phyloP scores from a whole-genome alignment of 257 asterid genomes.

The Salvia miltiorrhiza region DNA sequence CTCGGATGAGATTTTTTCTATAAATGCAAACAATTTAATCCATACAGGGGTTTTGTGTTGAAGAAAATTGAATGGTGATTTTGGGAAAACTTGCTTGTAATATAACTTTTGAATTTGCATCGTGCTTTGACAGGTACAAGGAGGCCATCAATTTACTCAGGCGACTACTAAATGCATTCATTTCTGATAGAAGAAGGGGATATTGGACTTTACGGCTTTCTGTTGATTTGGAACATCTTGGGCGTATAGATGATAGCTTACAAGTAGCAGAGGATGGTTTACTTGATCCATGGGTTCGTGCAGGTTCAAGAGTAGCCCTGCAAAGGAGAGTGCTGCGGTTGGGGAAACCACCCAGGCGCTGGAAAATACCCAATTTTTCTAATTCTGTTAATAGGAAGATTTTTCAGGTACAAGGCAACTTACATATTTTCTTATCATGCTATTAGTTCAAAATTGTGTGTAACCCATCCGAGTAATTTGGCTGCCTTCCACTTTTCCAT shows the following conservation, averaged over 20 bases:
- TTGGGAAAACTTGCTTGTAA: neutral
- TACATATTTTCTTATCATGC: neutral
- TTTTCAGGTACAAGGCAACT: constrained; percentile 50
- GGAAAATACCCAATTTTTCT: constrained; percentile 77
- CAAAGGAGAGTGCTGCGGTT: constrained; percentile 75
- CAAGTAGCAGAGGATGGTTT: constrained; percentile 79
- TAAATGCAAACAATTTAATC: neutral
- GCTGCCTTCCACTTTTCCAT: no score
- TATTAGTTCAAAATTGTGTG: neutral
- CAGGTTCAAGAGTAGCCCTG: constrained; percentile 85
- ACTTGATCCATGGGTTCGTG: constrained; percentile 87
- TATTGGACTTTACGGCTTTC: constrained; percentile 91
- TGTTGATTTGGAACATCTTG: constrained; percentile 84
- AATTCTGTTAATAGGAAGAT: constrained; percentile 64
- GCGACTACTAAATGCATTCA: constrained; percentile 52
- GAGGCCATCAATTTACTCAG: constrained; percentile 73
- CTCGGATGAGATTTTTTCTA: neutral
- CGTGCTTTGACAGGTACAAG: constrained; percentile 46
- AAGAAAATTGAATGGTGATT: neutral
- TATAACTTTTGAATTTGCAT: constrained; percentile 5
- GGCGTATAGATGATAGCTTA: constrained; percentile 73
- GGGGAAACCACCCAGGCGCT: constrained; percentile 98
- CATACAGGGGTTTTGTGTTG: neutral
- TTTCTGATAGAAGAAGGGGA: constrained; percentile 83
- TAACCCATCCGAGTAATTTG: neutral